phyloP scores from a whole-genome alignment of 176 grass and related monocot genomes.

The Alopecurus myosuroides region DNA sequence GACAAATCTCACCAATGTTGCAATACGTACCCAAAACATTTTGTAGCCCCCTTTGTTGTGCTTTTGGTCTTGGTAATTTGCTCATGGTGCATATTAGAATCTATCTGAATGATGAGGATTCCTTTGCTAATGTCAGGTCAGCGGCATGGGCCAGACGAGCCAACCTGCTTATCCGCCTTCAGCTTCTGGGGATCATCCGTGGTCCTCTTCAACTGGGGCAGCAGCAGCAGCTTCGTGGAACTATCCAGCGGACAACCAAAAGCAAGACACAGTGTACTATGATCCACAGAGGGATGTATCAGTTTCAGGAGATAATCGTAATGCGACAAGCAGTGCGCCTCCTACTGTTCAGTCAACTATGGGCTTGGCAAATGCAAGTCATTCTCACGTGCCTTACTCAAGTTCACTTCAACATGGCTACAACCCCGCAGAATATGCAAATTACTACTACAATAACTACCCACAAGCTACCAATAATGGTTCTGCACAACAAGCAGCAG shows the following conservation, averaged over 20 bases:
- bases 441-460: conserved; percentile 71
- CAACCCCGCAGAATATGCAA: conserved; percentile 53
- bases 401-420: conserved; percentile 58
- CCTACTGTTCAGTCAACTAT: conserved; percentile 29
- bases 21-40: not conserved
- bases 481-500: conserved; percentile 61
- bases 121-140: conserved; percentile 42
- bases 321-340: conserved; percentile 33
- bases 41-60: not conserved
- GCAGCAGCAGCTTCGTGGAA: conserved; percentile 44
- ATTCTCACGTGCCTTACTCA: conserved; percentile 56
- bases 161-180: conserved; percentile 48
- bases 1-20: not conserved
- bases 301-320: conserved; percentile 52
- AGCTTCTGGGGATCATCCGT: conserved; percentile 49
- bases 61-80: not conserved
- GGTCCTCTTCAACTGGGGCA: conserved; percentile 42
- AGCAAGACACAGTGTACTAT: conserved; percentile 59
- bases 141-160: conserved; percentile 44
- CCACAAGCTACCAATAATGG: conserved; percentile 48
- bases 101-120: not conserved
- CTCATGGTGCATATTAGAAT: not conserved
- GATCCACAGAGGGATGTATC: conserved; percentile 64
- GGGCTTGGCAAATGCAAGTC: conserved; percentile 29
- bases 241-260: conserved; percentile 38